Evolutionary conservation across 2,329 filamentous ascomycete species (phyloP).

Genomic region (Fusarium citri): DNA sequence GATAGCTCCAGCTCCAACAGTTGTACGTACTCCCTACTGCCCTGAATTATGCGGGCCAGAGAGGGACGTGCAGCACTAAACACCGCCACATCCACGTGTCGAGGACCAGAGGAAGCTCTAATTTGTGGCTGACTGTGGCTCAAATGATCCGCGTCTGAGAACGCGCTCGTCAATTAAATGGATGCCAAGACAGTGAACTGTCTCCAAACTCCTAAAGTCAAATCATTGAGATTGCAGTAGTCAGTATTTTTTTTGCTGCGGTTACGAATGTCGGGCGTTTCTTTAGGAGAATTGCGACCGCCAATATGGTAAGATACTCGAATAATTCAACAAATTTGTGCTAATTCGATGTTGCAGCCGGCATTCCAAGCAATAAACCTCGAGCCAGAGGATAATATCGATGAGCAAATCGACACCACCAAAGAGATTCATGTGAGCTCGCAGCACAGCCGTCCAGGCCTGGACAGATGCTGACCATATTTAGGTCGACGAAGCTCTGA

Average conservation of each 20-base stretch:
- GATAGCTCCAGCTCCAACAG: conserved; percentile 38
- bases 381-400: conserved; percentile 88
- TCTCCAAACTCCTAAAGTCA: conserved; percentile 20
- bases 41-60: conserved; percentile 32
- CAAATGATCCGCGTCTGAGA: conserved; percentile 39
- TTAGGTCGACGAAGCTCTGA: conserved; percentile 92
- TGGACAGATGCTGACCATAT: conserved; percentile 3
- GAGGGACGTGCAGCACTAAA: conserved; percentile 32
- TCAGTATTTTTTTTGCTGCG: not conserved
- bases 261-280: conserved; percentile 40
- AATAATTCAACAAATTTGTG: not conserved
- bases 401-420: conserved; percentile 93
- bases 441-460: not conserved
- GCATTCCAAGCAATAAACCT: conserved; percentile 91
- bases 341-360: conserved; percentile 56
- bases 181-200: conserved; percentile 30
- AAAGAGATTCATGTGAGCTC: conserved; percentile 82
- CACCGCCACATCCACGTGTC: conserved; percentile 47
- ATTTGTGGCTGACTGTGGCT: conserved; percentile 44
- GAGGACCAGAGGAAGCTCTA: not conserved
- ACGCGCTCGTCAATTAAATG: conserved; percentile 43
- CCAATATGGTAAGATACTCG: conserved; percentile 38
- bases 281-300: conserved; percentile 25
- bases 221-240: conserved; percentile 11
- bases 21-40: conserved; percentile 27